Conservation (phyloP, 257 asterid genomes). For the Plantago elongata region DNA sequence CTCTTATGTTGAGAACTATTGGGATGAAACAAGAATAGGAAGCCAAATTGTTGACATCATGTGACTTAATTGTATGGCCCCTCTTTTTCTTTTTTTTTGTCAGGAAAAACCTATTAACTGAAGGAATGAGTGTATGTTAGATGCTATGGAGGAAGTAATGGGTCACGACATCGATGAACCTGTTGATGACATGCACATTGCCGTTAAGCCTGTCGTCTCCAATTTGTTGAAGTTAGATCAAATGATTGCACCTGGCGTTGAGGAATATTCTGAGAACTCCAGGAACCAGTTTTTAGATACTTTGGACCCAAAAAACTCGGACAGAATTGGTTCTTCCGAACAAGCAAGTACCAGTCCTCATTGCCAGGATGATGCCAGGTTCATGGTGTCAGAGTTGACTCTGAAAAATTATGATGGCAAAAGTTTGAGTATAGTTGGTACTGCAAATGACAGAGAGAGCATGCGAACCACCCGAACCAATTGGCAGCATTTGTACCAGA, state of each 20-base stretch:
- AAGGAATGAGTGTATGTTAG: slow-evolving; percentile 23
- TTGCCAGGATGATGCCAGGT: slow-evolving; percentile 58
- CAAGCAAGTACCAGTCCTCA: slow-evolving; percentile 83
- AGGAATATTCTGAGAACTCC: slow-evolving; percentile 35
- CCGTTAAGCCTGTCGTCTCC: slow-evolving; percentile 50
- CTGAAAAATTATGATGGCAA: slow-evolving; percentile 57
- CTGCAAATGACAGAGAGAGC: slow-evolving; percentile 48
- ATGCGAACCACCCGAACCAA: slow-evolving; percentile 43
- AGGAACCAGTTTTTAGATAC: slow-evolving; percentile 34
- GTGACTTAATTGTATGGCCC: background rate
- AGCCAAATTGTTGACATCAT: background rate
- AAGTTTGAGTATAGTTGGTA: slow-evolving; percentile 49
- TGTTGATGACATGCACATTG: slow-evolving; percentile 37
- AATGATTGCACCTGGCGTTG: slow-evolving; percentile 52
- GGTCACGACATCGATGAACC: slow-evolving; percentile 39
- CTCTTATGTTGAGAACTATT: background rate
- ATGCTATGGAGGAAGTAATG: slow-evolving; percentile 39
- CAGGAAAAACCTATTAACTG: slow-evolving; percentile 18
- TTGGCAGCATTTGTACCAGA: slow-evolving; percentile 63
- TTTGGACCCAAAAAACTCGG: slow-evolving; percentile 50
- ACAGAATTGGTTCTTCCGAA: slow-evolving; percentile 76
- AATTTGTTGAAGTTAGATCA: slow-evolving; percentile 49
- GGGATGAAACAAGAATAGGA: background rate
- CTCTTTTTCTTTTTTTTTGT: slow-evolving; percentile 1
- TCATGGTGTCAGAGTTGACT: slow-evolving; percentile 75